Conservation (phyloP, 306 rosid species). For the Leucaena leucocephala region DNA sequence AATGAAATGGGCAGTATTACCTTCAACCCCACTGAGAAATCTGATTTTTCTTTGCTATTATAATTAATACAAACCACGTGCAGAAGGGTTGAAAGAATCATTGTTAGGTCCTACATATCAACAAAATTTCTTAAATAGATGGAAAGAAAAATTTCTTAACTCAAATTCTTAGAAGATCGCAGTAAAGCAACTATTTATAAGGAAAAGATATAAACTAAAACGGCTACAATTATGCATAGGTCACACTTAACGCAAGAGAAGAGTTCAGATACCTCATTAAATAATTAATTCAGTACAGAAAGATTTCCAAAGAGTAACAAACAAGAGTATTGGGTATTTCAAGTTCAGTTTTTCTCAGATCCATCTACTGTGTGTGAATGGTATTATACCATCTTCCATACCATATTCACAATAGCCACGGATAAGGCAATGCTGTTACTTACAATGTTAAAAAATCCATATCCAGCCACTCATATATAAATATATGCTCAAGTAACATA, state of each 20-base stretch:
- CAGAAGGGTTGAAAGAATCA: conserved; percentile 75
- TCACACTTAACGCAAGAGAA: neutral
- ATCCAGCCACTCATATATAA: neutral
- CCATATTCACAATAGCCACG: neutral
- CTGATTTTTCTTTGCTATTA: conserved; percentile 77
- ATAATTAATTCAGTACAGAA: neutral
- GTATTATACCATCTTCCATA: neutral
- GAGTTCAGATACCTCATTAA: neutral
- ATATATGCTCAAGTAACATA: neutral
- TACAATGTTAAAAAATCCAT: neutral
- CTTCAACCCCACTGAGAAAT: conserved; percentile 85
- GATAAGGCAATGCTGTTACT: neutral
- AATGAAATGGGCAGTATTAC: conserved; percentile 42
- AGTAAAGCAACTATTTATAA: conserved; percentile 19
- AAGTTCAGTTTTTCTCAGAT: neutral
- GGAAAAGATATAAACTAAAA: neutral
- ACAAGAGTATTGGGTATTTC: neutral
- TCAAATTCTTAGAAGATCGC: conserved; percentile 17
- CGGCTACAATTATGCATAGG: neutral
- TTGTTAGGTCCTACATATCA: conserved; percentile 72
- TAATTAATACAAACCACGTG: conserved; percentile 74
- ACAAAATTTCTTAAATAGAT: neutral
- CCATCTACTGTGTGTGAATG: neutral
- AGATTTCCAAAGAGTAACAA: neutral
- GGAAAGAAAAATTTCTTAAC: neutral